These are phyloP conservation scores for Yarrowia hollandica DNA, from an alignment of 805 yeast genomes.

Conservation along the genomic window DNA sequence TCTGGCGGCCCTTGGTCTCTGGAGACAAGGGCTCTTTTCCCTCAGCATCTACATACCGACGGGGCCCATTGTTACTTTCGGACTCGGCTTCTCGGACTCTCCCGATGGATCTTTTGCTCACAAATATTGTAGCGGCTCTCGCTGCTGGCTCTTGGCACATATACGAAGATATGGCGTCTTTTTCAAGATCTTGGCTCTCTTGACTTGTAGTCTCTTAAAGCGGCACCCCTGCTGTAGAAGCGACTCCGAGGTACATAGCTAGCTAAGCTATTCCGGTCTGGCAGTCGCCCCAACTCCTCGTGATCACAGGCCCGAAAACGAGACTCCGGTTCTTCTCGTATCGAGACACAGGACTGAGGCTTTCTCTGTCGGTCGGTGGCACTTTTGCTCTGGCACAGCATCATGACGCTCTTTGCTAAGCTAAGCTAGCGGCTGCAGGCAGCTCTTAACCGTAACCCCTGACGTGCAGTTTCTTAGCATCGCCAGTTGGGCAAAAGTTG, in stretches of 20 bases:
- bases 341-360: constrained; percentile 13
- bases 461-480: constrained; percentile 12
- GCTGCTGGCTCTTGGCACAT: constrained; percentile 7
- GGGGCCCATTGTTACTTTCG: constrained; percentile 16
- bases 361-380: constrained; percentile 15
- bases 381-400: constrained; percentile 2
- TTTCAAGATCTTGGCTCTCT: constrained; percentile 3
- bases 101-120: constrained; percentile 17
- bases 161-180: background rate
- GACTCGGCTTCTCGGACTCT: constrained; percentile 17
- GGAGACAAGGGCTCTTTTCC: constrained; percentile 12
- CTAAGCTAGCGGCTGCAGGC: constrained; percentile 1
- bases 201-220: too few species aligned
- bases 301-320: background rate
- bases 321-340: background rate
- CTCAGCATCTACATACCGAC: too few species aligned
- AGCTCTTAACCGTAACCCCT: constrained; percentile 23
- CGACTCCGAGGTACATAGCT: background rate
- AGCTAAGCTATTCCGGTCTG: background rate
- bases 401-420: constrained; percentile 6
- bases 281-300: background rate
- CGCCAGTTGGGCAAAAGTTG: constrained; percentile 5
- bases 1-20: constrained; percentile 19
- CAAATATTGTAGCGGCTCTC: constrained; percentile 16
- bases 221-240: constrained; percentile 12